Percentiles rank a stretch among this genome's conserved stretches.
Evolutionary conservation across 208 protist species (phyloP).

Genomic region (Naegleria fowleri): DNA sequence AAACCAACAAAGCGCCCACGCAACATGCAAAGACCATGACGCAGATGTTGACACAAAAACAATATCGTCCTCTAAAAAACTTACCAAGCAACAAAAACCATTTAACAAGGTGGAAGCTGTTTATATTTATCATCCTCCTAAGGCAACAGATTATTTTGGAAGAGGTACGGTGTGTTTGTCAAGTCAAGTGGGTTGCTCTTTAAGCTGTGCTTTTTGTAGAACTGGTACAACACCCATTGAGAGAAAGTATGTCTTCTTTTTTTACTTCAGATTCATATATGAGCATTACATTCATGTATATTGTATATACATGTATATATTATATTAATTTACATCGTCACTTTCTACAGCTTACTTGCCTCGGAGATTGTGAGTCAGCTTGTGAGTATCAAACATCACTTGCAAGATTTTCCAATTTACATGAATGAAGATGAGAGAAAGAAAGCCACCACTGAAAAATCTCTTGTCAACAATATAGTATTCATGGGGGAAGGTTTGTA

Average conservation of each 20-base stretch:
- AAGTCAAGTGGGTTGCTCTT: neutral
- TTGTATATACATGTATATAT: no score
- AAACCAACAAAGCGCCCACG: neutral
- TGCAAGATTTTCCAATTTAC: conserved; percentile 1
- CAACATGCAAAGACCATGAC: neutral
- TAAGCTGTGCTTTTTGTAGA: conserved; percentile 14
- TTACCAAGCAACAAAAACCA: neutral
- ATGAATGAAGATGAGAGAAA: neutral
- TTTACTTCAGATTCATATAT: no score
- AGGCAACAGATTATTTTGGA: neutral
- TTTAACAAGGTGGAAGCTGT: conserved; percentile 12
- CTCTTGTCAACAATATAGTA: neutral
- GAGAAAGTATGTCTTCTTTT: neutral
- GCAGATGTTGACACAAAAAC: neutral
- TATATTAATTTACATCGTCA: no score
- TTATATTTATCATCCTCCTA: neutral
- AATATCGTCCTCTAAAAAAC: neutral
- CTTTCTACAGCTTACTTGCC: neutral
- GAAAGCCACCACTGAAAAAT: neutral
- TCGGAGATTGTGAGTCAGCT: conserved; percentile 6
- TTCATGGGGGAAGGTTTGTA: conserved; percentile 21
- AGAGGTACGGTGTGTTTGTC: neutral
- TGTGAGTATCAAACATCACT: neutral
- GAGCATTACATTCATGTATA: no score
- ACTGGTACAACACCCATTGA: conserved; percentile 5